phyloP scores from a whole-genome alignment of 176 grass and related monocot species.

The Thalia dealbata region DNA sequence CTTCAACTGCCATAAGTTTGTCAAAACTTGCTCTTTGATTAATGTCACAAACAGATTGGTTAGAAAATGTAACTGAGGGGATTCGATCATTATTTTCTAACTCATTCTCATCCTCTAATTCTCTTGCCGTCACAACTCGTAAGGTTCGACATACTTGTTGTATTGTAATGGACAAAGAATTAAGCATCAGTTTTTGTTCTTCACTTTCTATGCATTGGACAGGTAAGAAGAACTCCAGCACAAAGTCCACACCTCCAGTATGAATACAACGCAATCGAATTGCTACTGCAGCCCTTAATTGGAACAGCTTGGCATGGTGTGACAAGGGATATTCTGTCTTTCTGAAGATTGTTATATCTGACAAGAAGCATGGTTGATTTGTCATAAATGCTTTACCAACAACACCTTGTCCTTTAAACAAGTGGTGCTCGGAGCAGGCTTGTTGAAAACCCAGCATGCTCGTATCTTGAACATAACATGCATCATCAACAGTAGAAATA shows the following conservation, averaged over 20 bases:
- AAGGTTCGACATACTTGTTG: conserved; percentile 50
- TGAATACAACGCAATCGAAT: conserved; percentile 44
- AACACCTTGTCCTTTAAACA: conserved; percentile 79
- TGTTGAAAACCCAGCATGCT: conserved; percentile 51
- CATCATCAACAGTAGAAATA: conserved; percentile 66
- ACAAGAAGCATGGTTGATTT: conserved; percentile 71
- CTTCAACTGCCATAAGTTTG: conserved; percentile 23
- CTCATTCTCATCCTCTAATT: conserved; percentile 45
- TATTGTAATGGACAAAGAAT: conserved; percentile 59
- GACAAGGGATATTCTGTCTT: conserved; percentile 77
- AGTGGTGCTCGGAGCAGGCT: conserved; percentile 92
- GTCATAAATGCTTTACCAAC: conserved; percentile 71
- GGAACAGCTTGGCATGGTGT: conserved; percentile 81
- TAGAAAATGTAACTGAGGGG: conserved; percentile 15
- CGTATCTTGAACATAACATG: conserved; percentile 48
- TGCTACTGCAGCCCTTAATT: conserved; percentile 66
- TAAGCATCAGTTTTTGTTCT: conserved; percentile 57
- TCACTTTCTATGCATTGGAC: conserved; percentile 35
- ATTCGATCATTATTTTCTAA: conserved; percentile 16
- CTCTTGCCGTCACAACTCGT: conserved; percentile 43
- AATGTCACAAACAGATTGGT: conserved; percentile 21
- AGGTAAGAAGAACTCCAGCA: conserved; percentile 92
- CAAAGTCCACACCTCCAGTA: conserved; percentile 55
- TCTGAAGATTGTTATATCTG: conserved; percentile 41
- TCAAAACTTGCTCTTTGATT: conserved; percentile 22